phyloP scores from a whole-genome alignment of 2,329 filamentous ascomycete species.

The Trichoderma sp. region DNA sequence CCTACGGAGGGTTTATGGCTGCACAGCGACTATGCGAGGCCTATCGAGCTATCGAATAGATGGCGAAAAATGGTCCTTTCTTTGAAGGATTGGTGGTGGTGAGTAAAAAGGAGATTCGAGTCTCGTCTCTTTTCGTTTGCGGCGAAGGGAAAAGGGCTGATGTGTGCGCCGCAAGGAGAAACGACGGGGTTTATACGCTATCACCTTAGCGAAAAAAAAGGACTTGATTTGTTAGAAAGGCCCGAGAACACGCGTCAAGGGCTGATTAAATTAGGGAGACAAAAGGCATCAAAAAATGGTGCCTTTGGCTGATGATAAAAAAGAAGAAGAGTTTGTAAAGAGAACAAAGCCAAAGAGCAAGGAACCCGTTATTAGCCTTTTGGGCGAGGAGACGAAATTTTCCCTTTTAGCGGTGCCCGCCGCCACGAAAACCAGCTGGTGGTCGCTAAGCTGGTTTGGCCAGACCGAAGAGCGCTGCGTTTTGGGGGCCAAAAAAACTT shows the following conservation, averaged over 20 bases:
- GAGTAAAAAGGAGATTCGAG: background rate
- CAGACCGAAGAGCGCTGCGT: background rate
- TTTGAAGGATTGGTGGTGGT: background rate
- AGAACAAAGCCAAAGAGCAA: background rate
- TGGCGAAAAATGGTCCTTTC: background rate
- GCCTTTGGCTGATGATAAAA: background rate
- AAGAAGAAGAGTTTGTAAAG: background rate
- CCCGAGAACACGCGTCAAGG: slow-evolving; percentile 2
- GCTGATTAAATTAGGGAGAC: slow-evolving; percentile 5
- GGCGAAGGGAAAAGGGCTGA: slow-evolving; percentile 9
- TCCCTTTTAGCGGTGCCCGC: slow-evolving; percentile 11
- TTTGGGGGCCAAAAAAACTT: background rate
- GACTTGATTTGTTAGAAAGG: background rate
- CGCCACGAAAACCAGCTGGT: slow-evolving; percentile 13
- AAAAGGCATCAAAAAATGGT: background rate
- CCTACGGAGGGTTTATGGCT: background rate
- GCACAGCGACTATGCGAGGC: background rate
- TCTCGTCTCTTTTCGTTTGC: slow-evolving; percentile 15
- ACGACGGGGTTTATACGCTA: slow-evolving; percentile 20
- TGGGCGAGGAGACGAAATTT: slow-evolving; percentile 7
- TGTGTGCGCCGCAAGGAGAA: slow-evolving; percentile 21
- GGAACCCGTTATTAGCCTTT: background rate
- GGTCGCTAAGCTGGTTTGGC: slow-evolving; percentile 14
- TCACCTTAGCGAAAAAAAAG: slow-evolving; percentile 15
- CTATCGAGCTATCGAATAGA: background rate